Evolutionary conservation across 2,329 filamentous ascomycete genomes (phyloP).

Genomic region (Eutypa lata): DNA sequence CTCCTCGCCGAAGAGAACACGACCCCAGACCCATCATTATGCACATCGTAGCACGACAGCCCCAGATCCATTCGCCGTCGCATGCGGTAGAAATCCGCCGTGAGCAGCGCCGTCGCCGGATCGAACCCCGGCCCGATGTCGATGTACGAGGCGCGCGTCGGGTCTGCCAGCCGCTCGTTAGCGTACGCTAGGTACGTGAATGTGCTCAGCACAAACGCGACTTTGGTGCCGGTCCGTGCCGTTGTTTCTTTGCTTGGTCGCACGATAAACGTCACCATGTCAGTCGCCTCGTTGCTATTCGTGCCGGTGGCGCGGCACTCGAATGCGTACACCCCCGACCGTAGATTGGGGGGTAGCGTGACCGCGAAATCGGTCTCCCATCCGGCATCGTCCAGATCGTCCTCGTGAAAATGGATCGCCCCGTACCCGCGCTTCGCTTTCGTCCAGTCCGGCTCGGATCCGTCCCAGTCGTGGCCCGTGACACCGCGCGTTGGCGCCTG

Average conservation of each 20-base stretch:
- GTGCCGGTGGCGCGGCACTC: conserved; percentile 1
- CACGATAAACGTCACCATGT: conserved; percentile 30
- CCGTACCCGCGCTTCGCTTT: conserved; percentile 29
- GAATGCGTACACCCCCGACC: conserved; percentile 24
- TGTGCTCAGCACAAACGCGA: conserved; percentile 22
- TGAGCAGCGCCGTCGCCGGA: background rate
- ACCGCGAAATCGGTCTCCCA: conserved; percentile 30
- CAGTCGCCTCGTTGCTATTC: conserved; percentile 1
- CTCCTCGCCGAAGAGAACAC: conserved; percentile 29
- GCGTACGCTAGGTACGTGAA: conserved; percentile 6
- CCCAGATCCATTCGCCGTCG: conserved; percentile 31
- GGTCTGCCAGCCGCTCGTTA: conserved; percentile 3
- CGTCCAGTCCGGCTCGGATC: conserved; percentile 28
- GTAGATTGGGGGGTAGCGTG: conserved; percentile 12
- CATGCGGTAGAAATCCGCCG: conserved; percentile 14
- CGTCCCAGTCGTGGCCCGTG: conserved; percentile 31
- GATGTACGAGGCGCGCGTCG: conserved; percentile 14
- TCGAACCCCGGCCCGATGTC: conserved; percentile 6
- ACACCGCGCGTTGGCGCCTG: conserved; percentile 31
- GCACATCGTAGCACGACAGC: conserved; percentile 34
- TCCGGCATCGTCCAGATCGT: conserved; percentile 33
- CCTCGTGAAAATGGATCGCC: conserved; percentile 35
- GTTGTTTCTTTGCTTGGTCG: conserved; percentile 13
- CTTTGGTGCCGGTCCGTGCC: conserved; percentile 6
- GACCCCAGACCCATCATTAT: conserved; percentile 32